phyloP scores from a whole-genome alignment of 2,329 filamentous ascomycete species.

The Zymoseptoria passerinii region DNA sequence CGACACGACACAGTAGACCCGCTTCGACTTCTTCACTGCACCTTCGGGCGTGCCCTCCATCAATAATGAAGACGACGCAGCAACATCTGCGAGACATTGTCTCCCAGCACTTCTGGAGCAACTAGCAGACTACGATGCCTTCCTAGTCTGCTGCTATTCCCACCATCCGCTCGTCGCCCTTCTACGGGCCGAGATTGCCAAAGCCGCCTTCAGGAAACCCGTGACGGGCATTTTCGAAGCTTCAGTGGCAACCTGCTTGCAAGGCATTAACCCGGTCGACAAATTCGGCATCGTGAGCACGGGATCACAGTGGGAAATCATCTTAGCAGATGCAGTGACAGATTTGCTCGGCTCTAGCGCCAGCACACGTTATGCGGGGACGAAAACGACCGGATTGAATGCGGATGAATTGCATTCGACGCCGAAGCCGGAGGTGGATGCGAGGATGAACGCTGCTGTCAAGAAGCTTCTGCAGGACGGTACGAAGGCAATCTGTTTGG shows the following conservation, averaged over 20 bases:
- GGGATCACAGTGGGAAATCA: constrained; percentile 70
- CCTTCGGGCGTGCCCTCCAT: constrained; percentile 66
- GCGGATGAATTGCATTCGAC: constrained; percentile 71
- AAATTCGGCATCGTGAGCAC: constrained; percentile 85
- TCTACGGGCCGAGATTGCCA: constrained; percentile 20
- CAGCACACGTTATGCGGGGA: constrained; percentile 56
- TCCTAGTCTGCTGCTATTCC: constrained; percentile 83
- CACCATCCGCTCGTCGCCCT: constrained; percentile 64
- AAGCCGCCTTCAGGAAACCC: constrained; percentile 34
- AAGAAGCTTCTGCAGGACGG: constrained; percentile 48
- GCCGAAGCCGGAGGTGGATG: constrained; percentile 53
- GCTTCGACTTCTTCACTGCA: constrained; percentile 58
- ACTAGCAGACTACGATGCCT: constrained; percentile 55
- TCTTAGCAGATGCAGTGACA: constrained; percentile 58
- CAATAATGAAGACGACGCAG: constrained; percentile 63
- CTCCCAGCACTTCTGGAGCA: constrained; percentile 45
- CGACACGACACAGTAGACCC: constrained; percentile 27
- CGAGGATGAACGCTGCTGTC: constrained; percentile 62
- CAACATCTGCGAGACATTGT: constrained; percentile 54
- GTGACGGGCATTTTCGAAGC: constrained; percentile 85
- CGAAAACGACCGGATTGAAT: constrained; percentile 71
- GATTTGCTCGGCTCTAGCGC: constrained; percentile 50
- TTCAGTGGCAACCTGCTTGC: constrained; percentile 58
- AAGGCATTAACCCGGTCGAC: constrained; percentile 42
- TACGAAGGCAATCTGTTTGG: constrained; percentile 60